These are phyloP conservation scores for Zoysia japonica DNA, from an alignment of 176 grass and related monocot genomes.

Conservation along the genomic window DNA sequence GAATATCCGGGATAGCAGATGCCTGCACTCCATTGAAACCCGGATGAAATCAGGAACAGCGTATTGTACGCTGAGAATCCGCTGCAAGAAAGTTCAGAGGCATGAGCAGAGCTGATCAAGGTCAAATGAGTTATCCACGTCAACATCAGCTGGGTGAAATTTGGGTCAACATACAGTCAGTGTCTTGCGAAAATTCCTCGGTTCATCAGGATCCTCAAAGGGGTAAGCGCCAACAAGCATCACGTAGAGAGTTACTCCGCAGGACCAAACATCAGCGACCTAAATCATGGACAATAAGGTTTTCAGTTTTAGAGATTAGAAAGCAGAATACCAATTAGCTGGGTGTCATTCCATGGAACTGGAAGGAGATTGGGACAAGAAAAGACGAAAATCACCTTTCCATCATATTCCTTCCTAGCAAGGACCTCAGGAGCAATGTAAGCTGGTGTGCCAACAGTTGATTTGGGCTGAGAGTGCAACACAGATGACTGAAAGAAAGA, in stretches of 20 bases:
- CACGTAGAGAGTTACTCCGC: slow-evolving; percentile 95
- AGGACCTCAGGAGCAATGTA: slow-evolving; percentile 94
- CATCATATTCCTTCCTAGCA: slow-evolving; percentile 85
- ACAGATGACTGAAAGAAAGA: slow-evolving; percentile 68
- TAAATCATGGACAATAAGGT: slow-evolving; percentile 33
- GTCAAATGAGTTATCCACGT: neutral
- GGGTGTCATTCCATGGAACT: neutral
- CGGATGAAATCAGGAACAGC: slow-evolving; percentile 75
- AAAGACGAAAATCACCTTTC: slow-evolving; percentile 61
- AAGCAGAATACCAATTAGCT: neutral
- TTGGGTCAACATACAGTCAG: slow-evolving; percentile 63
- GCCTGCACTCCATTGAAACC: slow-evolving; percentile 82
- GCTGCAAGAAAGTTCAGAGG: slow-evolving; percentile 48
- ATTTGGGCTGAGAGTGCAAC: slow-evolving; percentile 95
- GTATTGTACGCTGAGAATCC: slow-evolving; percentile 94
- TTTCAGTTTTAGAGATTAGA: neutral
- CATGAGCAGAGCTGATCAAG: neutral
- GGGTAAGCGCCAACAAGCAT: slow-evolving; percentile 98
- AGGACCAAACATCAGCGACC: slow-evolving; percentile 99
- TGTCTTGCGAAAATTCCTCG: slow-evolving; percentile 91
- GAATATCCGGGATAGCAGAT: slow-evolving; percentile 91
- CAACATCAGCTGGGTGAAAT: neutral
- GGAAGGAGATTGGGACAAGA: neutral
- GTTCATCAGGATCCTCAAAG: slow-evolving; percentile 87
- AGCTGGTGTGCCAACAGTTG: slow-evolving; percentile 93